Evolutionary conservation across 2,329 filamentous ascomycete genomes (phyloP).

Genomic region (Ceratocystis huliohia): DNA sequence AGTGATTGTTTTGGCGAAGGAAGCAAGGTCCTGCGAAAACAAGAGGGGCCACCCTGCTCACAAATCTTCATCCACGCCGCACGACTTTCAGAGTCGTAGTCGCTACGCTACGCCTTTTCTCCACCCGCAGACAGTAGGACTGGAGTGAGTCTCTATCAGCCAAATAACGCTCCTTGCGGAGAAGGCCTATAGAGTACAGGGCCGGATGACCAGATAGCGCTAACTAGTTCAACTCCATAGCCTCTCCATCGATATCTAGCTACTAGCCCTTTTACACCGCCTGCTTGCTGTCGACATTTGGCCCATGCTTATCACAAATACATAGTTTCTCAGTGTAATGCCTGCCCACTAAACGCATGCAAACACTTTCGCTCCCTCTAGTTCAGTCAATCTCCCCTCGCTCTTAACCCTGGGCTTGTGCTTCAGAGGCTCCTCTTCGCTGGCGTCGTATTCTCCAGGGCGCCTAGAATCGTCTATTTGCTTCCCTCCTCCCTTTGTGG

Average conservation of each 20-base stretch:
- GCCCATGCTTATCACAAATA: too few species aligned
- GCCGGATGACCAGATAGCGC: background rate
- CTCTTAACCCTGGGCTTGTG: background rate
- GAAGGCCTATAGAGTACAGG: background rate
- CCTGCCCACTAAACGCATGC: background rate
- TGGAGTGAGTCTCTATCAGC: background rate
- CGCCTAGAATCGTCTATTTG: background rate
- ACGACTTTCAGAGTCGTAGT: background rate
- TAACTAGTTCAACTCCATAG: too few species aligned
- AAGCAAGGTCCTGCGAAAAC: background rate
- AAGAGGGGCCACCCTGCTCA: background rate
- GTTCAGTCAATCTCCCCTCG: background rate
- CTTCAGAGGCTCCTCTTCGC: background rate
- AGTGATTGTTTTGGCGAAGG: background rate
- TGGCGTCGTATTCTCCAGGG: background rate
- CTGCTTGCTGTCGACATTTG: too few species aligned
- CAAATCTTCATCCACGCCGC: background rate
- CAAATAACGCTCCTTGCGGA: background rate
- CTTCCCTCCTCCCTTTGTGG: background rate
- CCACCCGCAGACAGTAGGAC: background rate
- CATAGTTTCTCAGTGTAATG: background rate
- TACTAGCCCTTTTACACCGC: too few species aligned
- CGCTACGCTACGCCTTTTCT: background rate
- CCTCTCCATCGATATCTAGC: too few species aligned
- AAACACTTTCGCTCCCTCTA: background rate